Evolutionary conservation across 345 rosid genomes (phyloP).

Genomic region (Aurinia saxatilis): DNA sequence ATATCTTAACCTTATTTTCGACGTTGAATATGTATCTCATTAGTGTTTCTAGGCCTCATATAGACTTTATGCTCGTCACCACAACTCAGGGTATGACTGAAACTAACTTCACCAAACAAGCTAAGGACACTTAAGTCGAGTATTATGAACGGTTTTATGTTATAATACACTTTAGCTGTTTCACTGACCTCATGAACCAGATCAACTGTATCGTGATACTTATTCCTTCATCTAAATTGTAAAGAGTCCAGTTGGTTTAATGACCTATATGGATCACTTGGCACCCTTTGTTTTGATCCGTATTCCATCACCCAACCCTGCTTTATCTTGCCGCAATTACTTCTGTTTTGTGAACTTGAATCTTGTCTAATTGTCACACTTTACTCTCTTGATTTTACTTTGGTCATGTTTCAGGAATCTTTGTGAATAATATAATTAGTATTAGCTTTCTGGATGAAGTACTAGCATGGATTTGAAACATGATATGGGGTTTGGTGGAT

Average conservation of each 20-base stretch:
- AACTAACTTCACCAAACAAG: not conserved
- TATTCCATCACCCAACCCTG: not conserved
- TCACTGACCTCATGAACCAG: not conserved
- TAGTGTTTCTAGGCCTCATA: not conserved
- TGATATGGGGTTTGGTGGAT: not conserved
- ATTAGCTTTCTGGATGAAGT: not conserved
- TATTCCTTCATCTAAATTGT: not conserved
- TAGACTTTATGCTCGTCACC: not conserved
- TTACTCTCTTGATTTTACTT: not conserved
- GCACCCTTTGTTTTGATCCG: not conserved
- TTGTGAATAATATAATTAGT: not conserved
- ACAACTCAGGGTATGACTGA: too few species aligned
- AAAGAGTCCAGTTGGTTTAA: not conserved
- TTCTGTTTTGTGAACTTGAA: not conserved
- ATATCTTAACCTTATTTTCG: not conserved
- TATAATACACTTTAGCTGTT: not conserved
- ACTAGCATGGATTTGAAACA: not conserved
- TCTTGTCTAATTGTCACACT: not conserved
- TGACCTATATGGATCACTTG: not conserved
- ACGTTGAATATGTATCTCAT: not conserved
- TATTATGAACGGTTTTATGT: not conserved
- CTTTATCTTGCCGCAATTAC: not conserved
- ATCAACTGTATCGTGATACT: not conserved
- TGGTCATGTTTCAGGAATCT: not conserved
- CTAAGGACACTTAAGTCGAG: not conserved